Base-by-base conservation (phyloP, 2,329 filamentous ascomycete species). In the Ceratocystis harringtonii region DNA sequence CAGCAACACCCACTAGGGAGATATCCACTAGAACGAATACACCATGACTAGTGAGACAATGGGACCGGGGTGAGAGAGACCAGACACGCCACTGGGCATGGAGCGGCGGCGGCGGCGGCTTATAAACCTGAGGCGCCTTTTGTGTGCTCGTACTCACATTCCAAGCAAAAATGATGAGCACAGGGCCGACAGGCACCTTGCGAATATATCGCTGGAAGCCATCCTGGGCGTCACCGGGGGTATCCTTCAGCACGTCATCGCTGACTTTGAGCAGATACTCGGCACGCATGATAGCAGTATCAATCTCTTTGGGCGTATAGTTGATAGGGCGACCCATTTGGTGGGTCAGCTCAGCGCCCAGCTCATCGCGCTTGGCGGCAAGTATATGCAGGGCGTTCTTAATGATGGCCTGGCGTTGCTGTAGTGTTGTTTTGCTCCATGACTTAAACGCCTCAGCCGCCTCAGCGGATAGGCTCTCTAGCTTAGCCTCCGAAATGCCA, bases 291-390 rank as follows among this genome's bases (percentile, higher is more conserved):
- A 95, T 83, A 6, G 92, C 92, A 17, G 92, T 97, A 36, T 84
- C 78, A 70, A 97, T 81, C 78, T 97, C 92, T 70, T 85, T 90
- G 60, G 82, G 85, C 0, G 89, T 89, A 74, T 92, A 96, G 45
- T 88, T 83, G 71, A 96, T 96, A 43, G 92, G 92, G 22, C 92
- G 83, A 52, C 92, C 92, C 92, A 97, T 97, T 78, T 97, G 92
- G 73, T 90, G 86, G 0, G 92, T 96, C 67, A 97, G 78, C 74
- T 96, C 92, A 70, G 84, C 81, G 5, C 88, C 91, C 43, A 97
- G 80, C 68, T 85, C 88, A 84, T 94, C 87, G 74, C 91, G 83
- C 73, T 84, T 86, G 62, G 84, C 81, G 17, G 78, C 76, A 32
- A 97, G 79, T 3, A 89, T 76, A 68, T 86, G 81, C 57, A 97